phyloP scores from a whole-genome alignment of 1,139 yeast genomes.

The Arxiozyma bovina region DNA sequence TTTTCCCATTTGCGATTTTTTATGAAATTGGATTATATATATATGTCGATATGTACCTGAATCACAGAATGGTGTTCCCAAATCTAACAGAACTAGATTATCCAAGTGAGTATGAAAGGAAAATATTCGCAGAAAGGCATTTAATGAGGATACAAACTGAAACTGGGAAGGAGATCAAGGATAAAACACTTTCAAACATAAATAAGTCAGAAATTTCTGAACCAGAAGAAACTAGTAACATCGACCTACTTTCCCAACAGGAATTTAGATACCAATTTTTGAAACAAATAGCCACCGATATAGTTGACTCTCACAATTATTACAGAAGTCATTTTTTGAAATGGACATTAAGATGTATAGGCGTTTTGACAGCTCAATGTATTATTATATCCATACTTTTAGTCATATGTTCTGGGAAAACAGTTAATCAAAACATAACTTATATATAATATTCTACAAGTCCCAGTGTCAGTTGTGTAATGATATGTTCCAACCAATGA shows the following conservation, averaged over 20 bases:
- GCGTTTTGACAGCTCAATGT: slow-evolving; percentile 8
- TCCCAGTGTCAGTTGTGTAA: background rate
- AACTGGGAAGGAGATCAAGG: background rate
- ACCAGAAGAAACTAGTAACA: background rate
- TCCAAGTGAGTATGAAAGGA: slow-evolving; percentile 20
- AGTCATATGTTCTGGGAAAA: slow-evolving; percentile 2
- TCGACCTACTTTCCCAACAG: background rate
- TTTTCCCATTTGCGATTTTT: slow-evolving; percentile 21
- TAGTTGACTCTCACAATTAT: slow-evolving; percentile 12
- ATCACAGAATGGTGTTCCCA: slow-evolving; percentile 13
- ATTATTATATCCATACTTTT: slow-evolving; percentile 2
- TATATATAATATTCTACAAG: background rate
- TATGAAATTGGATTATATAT: slow-evolving; percentile 13
- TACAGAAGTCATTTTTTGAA: slow-evolving; percentile 8
- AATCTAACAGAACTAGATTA: slow-evolving; percentile 14
- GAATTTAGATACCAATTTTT: slow-evolving; percentile 7
- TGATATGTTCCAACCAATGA: background rate
- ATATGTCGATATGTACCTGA: slow-evolving; percentile 12
- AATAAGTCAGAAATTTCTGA: background rate
- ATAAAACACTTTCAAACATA: background rate
- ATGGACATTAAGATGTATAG: slow-evolving; percentile 13
- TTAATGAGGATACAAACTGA: background rate
- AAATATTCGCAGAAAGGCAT: slow-evolving; percentile 4
- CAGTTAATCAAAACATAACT: background rate
- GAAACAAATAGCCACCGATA: slow-evolving; percentile 8